Evolutionary conservation across 306 rosid genomes (phyloP), one percentile per base, ranked within the genome.

Genomic region (Quercus ilex): DNA sequence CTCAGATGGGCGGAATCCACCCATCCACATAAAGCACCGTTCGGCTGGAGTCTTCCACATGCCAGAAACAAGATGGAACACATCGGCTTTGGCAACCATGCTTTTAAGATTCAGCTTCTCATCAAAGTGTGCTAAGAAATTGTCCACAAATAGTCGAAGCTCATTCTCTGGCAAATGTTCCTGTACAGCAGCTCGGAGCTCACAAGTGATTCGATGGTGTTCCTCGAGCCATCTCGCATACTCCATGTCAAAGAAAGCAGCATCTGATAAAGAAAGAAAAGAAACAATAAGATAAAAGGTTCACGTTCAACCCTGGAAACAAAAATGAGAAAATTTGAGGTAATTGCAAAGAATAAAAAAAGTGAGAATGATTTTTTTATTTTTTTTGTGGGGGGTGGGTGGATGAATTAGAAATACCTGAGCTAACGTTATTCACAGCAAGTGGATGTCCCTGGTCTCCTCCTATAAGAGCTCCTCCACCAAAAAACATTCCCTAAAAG

Each of bases 11-110:
- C 90, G 85, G 82, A 87, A 91, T 41, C 93, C 99, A 55, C 98
- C 99, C 35, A 95, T 93, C 99, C 99, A 95, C 93, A 95, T 84
- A 86, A 91, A 93, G 83, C 97, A 95, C 4, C 98, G 89, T 78
- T 95, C 99, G 21, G 96, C 96, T 8, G 99, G 98, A 53, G 97
- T 90, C 78, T 88, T 91, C 99, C 99, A 95, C 89, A 83, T 84
- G 81, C 99, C 99, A 55, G 98, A 93, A 56, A 95, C 87, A 11
- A 95, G 84, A 73, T 95, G 97, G 74, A 93, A 93, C 4, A 88
- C 93, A 52, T 95, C 99, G 14, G 90, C 77, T 83, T 89, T 96
- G 17, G 96, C 90, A 46, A 86, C 89, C 81, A 93, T 75, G 88
- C 88, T 78, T 79, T 95, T 95, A 78, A 95, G 97, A 57, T 83